Evolutionary conservation across 2,329 filamentous ascomycete genomes (phyloP).

Genomic region (Claviceps lovelessii): DNA sequence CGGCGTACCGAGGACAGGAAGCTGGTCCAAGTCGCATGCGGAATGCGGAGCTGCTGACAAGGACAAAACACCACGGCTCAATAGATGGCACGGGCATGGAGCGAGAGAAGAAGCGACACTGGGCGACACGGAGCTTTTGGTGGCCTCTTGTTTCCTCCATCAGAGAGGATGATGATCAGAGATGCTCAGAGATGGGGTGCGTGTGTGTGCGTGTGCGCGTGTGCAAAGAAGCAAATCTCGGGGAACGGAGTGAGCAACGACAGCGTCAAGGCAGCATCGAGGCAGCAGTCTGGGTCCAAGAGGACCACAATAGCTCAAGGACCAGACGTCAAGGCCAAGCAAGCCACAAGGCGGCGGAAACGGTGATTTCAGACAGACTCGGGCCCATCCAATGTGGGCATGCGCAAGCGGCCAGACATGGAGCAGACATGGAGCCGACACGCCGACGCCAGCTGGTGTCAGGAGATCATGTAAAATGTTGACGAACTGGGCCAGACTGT

Average conservation of each 20-base stretch:
- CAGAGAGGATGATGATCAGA: not conserved
- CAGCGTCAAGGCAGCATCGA: not conserved
- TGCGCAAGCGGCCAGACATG: not conserved
- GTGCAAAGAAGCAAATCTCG: conserved; percentile 1
- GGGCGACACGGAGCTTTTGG: not conserved
- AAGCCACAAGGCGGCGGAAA: conserved; percentile 1
- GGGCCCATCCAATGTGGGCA: not conserved
- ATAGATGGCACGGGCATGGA: conserved; percentile 3
- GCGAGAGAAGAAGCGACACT: not conserved
- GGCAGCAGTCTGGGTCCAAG: not conserved
- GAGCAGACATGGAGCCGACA: not conserved
- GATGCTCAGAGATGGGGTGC: no score
- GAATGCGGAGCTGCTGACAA: conserved; percentile 1
- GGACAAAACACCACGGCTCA: conserved; percentile 3
- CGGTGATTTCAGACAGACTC: conserved; percentile 3
- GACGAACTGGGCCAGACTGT: conserved; percentile 1
- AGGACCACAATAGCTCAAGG: not conserved
- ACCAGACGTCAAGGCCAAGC: not conserved
- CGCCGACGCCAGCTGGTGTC: conserved; percentile 1
- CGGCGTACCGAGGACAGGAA: not conserved
- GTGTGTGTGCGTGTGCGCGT: not conserved
- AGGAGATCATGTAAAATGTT: conserved; percentile 1
- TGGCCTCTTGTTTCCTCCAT: not conserved
- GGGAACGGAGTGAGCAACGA: not conserved
- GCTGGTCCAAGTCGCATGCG: not conserved